A percentile compares a stretch with the other conserved stretches of the same genome.
phyloP scores from a whole-genome alignment of 257 asterid species.

The Fraxinus americana region DNA sequence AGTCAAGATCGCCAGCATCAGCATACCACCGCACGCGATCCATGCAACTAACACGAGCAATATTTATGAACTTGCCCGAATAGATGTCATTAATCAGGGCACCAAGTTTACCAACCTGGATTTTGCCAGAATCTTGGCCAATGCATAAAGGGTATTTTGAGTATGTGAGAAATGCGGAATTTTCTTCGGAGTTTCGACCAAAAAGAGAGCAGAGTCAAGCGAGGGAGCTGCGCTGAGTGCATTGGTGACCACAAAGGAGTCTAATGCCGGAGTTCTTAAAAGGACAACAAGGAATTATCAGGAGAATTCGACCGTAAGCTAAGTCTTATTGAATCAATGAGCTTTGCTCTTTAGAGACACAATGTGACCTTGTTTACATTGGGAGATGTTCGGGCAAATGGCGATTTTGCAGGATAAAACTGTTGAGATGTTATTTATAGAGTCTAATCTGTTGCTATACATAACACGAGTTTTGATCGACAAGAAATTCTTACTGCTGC shows the following conservation, averaged over 20 bases:
- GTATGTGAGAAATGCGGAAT: constrained; percentile 69
- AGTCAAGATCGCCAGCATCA: constrained; percentile 64
- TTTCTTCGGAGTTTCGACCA: constrained; percentile 61
- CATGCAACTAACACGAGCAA: constrained; percentile 72
- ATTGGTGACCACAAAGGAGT: constrained; percentile 79
- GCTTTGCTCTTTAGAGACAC: constrained; percentile 82
- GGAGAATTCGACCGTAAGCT: constrained; percentile 63
- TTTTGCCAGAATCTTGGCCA: constrained; percentile 81
- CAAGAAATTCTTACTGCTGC: not conserved
- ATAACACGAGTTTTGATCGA: constrained; percentile 18
- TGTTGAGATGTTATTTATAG: constrained; percentile 29
- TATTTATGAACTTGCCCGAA: constrained; percentile 61
- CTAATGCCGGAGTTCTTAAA: constrained; percentile 58
- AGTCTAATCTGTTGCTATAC: constrained; percentile 37
- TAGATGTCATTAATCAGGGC: constrained; percentile 70
- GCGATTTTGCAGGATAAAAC: constrained; percentile 39
- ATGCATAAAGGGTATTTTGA: constrained; percentile 65
- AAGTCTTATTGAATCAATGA: constrained; percentile 80
- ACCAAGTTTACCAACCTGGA: constrained; percentile 60
- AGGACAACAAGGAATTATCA: constrained; percentile 47
- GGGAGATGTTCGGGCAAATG: constrained; percentile 38
- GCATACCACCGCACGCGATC: constrained; percentile 85
- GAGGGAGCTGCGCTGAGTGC: constrained; percentile 87
- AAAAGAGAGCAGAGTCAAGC: constrained; percentile 61
- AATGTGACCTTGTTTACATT: constrained; percentile 60